These are phyloP conservation scores for Penicillium arizonense DNA, from an alignment of 495 filamentous ascomycete species.

Conservation along the genomic window DNA sequence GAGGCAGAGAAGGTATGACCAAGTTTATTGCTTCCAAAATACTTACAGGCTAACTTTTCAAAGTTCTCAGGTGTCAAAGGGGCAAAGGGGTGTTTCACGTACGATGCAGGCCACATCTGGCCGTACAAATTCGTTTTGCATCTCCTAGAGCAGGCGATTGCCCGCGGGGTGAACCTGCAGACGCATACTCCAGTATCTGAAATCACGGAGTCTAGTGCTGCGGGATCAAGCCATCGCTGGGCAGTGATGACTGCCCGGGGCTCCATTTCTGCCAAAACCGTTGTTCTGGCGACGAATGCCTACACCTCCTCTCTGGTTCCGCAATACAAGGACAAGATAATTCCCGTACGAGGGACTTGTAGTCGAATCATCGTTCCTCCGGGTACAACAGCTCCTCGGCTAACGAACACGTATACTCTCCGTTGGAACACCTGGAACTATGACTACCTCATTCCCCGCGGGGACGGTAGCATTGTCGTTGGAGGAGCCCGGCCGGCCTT, in stretches of 20 bases:
- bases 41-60: constrained; percentile 9
- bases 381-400: constrained; percentile 8
- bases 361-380: constrained; percentile 32
- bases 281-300: constrained; percentile 78
- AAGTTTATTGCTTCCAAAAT: not conserved
- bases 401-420: constrained; percentile 26
- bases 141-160: constrained; percentile 59
- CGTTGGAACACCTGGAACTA: constrained; percentile 28
- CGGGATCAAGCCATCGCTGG: constrained; percentile 11
- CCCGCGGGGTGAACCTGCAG: constrained; percentile 67
- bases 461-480: constrained; percentile 52
- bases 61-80: constrained; percentile 48
- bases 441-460: constrained; percentile 51
- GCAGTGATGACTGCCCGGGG: constrained; percentile 64
- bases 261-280: constrained; percentile 50
- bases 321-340: constrained; percentile 65
- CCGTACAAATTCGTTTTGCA: constrained; percentile 79
- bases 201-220: constrained; percentile 26
- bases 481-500: constrained; percentile 47
- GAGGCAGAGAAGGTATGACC: constrained; percentile 20
- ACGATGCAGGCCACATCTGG: constrained; percentile 56
- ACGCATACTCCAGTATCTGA: constrained; percentile 66
- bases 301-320: constrained; percentile 76
- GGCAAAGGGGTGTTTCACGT: constrained; percentile 39
- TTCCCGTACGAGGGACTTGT: constrained; percentile 64